Evolutionary conservation across 441 rosid genomes (phyloP), one percentile per base, ranked within the genome.

Genomic region (Codiaeum variegatum): DNA sequence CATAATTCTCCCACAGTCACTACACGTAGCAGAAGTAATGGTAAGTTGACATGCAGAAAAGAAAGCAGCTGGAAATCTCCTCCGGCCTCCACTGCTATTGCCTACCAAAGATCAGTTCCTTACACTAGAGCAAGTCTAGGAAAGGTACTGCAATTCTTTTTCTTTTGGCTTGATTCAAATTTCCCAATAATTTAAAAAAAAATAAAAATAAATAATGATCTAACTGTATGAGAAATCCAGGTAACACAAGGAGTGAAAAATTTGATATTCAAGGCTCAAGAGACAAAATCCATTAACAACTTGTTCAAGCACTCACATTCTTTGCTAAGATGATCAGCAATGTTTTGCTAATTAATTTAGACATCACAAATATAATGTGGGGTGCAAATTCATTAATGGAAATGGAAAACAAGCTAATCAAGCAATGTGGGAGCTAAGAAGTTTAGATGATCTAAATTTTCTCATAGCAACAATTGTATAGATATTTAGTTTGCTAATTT

Each of bases 1-100:
- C 82, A 68, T 4, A 47, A 69, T 40, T 67, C 83, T 67, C 76
- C 88, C 5, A 80, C 82, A 18, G 73, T 92, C 0, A 81, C 78
- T 51, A 89, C 97, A n/a, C 76, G 98, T 71, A 92, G 97, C 75
- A 86, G 93, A 82, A 82, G 91, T 70, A 83, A 77, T 69, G 87
- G 82, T 8, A 87, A 76, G 63, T 16, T 75, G 68, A 18, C 40
- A 58, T 67, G 66, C 62, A 77, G 77, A 51, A 85, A 83, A 79
- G 80, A 80, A 66, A 70, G 61, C 12, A 75, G 75, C 67, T 75
- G 86, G 19, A 90, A 84, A 68, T 83, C 87, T 76, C 80, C 90
- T 40, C 81, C 84, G 21, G 72, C 85, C 29, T 70, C 85, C 28
- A 67, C 86, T n/a, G n/a, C n/a, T 38, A 29, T 72, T 21, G 82